These are phyloP conservation scores for Castanea sativa DNA, from an alignment of 306 rosid species.

Conservation along the genomic window DNA sequence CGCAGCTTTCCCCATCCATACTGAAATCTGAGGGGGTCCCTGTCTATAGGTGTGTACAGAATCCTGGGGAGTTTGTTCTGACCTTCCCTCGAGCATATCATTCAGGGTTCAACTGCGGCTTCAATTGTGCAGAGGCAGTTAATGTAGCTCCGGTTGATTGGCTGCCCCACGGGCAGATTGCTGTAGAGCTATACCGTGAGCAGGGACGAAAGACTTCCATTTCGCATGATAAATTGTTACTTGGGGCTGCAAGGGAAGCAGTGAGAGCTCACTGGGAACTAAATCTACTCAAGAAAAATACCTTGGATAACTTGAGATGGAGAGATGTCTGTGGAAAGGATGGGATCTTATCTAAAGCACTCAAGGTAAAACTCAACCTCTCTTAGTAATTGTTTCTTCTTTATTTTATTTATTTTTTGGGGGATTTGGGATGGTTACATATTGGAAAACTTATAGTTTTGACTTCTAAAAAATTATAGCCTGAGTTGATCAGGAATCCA, in stretches of 20 bases:
- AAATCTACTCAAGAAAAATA: conserved; percentile 75
- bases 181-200: conserved; percentile 76
- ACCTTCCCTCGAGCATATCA: conserved; percentile 99
- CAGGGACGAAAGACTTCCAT: conserved; percentile 93
- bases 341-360: conserved; percentile 71
- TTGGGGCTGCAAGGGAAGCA: conserved; percentile 98
- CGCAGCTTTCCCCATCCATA: conserved; percentile 95
- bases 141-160: conserved; percentile 99
- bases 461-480: background rate
- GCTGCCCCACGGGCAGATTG: conserved; percentile 96
- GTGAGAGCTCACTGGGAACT: conserved; percentile 98
- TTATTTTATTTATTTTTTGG: background rate
- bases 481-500: background rate
- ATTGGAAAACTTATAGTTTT: conserved; percentile 1
- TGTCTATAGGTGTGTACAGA: conserved; percentile 92
- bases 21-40: conserved; percentile 90
- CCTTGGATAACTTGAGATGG: conserved; percentile 76
- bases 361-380: conserved; percentile 57
- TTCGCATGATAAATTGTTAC: conserved; percentile 94
- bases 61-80: conserved; percentile 93
- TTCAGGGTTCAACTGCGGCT: conserved; percentile 96
- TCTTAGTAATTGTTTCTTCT: conserved; percentile 9
- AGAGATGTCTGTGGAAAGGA: conserved; percentile 84
- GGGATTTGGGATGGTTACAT: background rate
- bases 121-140: conserved; percentile 99